Evolutionary conservation across 148 eudicot species (phyloP), one percentile per base, ranked within the genome.

Genomic region (Fallopia convolvulus): DNA sequence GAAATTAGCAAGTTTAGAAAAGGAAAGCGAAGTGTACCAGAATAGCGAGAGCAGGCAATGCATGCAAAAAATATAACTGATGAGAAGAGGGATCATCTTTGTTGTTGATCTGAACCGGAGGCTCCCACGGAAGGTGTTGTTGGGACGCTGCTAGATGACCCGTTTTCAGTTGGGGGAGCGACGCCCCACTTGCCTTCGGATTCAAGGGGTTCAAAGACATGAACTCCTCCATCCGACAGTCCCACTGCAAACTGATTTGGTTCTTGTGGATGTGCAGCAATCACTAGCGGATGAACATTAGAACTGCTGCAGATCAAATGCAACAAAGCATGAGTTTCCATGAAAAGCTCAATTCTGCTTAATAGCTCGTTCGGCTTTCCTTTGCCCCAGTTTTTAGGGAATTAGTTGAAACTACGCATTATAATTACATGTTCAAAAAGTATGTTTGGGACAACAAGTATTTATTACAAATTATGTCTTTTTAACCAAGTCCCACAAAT

Each of bases 221-320:
- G 88, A 73, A 93, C 98, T 44, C 89, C 94, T 36, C 98, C 98
- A 76, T 93, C 93, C 61, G 94, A 92, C 65, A 93, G 83, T 20
- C 98, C 98, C 41, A 90, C 86, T 21, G 98, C 98, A 81, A 93
- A 87, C 76, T 93, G 98, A 76, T 90, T 84, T 32, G 97, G 86
- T 81, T 91, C 96, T 78, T 86, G 90, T 73, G 98, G 97, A 82
- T 93, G 98, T 42, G 93, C 98, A 13, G 97, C 93, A 49, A 93
- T 87, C 58, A 93, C 97, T 15, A 90, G 79, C 13, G 98, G 98
- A 65, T 90, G 92, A 72, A 91, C 91, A 76, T 87, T 89, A 17
- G 92, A 82, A 55, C 88, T 89, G 83, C 92, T 88, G 89, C 85
- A 80, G 52, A 79, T 21, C 61, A 33, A 14, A 58, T 18, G 18